These are phyloP conservation scores for Jasminum sambac DNA, from an alignment of 257 asterid species.

Conservation along the genomic window DNA sequence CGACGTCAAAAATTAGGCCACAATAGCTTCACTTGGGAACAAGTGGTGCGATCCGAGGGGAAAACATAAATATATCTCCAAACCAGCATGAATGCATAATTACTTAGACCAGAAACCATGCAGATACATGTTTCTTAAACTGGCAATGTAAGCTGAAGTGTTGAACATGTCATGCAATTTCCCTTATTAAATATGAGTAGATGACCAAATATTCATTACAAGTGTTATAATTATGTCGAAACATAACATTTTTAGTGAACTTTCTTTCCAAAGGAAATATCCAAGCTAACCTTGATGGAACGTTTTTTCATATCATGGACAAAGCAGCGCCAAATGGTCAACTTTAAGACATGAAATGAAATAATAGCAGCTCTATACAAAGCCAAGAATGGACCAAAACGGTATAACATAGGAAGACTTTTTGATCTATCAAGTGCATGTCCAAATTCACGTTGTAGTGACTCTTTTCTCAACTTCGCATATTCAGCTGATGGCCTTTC, in stretches of 20 bases:
- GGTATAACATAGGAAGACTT: conserved; percentile 58
- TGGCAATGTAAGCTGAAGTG: not conserved
- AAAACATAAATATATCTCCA: not conserved
- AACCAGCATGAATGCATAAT: not conserved
- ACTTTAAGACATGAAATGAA: conserved; percentile 78
- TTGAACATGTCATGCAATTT: not conserved
- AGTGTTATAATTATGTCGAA: not conserved
- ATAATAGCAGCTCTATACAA: conserved; percentile 87
- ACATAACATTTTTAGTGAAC: not conserved
- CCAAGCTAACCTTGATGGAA: conserved; percentile 63
- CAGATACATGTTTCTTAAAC: not conserved
- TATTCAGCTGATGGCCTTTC: conserved; percentile 94
- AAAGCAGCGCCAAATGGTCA: conserved; percentile 69
- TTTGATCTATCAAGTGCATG: conserved; percentile 60
- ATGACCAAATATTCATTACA: not conserved
- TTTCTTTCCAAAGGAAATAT: not conserved
- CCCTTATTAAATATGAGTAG: not conserved
- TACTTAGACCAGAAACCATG: not conserved
- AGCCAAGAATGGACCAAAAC: conserved; percentile 88
- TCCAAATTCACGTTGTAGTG: conserved; percentile 80
- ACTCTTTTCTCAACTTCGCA: conserved; percentile 89
- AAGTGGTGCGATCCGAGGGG: not conserved
- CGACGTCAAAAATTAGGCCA: not conserved
- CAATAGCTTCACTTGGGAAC: not conserved
- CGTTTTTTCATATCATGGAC: conserved; percentile 77